Conservation (phyloP, 805 yeast genomes). For the Vanderwaltozyma polyspora region DNA sequence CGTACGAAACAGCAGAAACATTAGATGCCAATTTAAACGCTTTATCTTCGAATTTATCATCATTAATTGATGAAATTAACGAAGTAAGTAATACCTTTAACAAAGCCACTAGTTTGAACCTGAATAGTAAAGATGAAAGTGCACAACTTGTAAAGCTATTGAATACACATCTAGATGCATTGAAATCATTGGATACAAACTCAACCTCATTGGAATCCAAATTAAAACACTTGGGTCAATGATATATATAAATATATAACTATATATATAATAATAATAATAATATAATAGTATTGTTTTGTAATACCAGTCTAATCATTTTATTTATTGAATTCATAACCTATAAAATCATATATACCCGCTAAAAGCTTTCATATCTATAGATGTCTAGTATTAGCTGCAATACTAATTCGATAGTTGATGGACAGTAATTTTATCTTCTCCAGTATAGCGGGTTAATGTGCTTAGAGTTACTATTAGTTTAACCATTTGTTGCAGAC, state of each 20-base stretch:
- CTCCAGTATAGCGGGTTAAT: constrained; percentile 35
- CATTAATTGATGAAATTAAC: constrained; percentile 72
- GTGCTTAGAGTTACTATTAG: constrained; percentile 44
- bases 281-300: too few species aligned
- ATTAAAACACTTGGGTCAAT: constrained; percentile 29
- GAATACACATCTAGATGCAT: constrained; percentile 80
- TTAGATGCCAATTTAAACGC: constrained; percentile 71
- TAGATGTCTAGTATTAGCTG: too few species aligned
- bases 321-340: too few species aligned
- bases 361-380: too few species aligned
- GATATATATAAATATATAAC: not conserved
- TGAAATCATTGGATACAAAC: constrained; percentile 74
- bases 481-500: constrained; percentile 42
- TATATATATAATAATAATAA: not conserved
- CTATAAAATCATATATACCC: too few species aligned
- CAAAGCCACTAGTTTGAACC: constrained; percentile 36
- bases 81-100: constrained; percentile 72
- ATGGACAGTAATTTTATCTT: constrained; percentile 2
- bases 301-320: too few species aligned
- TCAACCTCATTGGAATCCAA: constrained; percentile 60
- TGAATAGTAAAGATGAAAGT: constrained; percentile 28
- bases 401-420: too few species aligned
- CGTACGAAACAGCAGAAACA: constrained; percentile 76
- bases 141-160: constrained; percentile 70
- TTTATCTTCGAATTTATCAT: constrained; percentile 63